Evolutionary conservation across 768 basidiomycete species (phyloP), one percentile per base, ranked within the genome.

Genomic region (Tylopilus plumbeoviolaceoides): DNA sequence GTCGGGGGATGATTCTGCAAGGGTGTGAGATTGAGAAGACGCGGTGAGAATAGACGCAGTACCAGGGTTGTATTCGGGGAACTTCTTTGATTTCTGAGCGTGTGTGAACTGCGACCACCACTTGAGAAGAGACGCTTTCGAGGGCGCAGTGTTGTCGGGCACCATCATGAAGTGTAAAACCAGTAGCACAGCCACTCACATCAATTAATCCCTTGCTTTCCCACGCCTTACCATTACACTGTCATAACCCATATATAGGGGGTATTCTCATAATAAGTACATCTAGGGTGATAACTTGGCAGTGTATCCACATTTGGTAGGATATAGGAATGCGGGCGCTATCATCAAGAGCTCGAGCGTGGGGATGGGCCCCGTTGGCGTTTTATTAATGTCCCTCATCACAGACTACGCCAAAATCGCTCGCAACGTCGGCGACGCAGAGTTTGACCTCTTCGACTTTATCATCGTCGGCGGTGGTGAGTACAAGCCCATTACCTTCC

Each of bases 101-200:
- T 82, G 78, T 4, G 80, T 83, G 59, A 92, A 89, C 59, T 84
- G 81, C 43, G 81, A 78, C 86, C 90, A 90, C 90, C 91, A 93
- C 10, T 89, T 80, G 72, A 84, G 87, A 46, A 89, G 79, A 54
- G 72, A 80, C 1, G 82, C 80, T 56, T 77, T 84, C 10, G 77
- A 73, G 7, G 81, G 67, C 5, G 64, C 42, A 23, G 3, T 23
- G 25, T 56, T 59, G 48, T 69, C 69, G 44, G 69, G 68, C 2
- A 70, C 63, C 68, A 69, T 69, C 38, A 25, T 30, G 40, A 39
- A 17, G n/a, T 18, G n/a, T 10, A 21, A 20, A 40, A 15, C 33
- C 20, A 40, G 11, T 30, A 2, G 27, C 63, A 64, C 61, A 61
- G 59, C 64, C 66, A 68, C 58, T 15, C 11, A 2, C 30, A 30